Percentiles rank a stretch among this genome's conserved stretches.
Conservation (phyloP, 2,329 filamentous ascomycete species). For the Fonsecaea multimorphosa region DNA sequence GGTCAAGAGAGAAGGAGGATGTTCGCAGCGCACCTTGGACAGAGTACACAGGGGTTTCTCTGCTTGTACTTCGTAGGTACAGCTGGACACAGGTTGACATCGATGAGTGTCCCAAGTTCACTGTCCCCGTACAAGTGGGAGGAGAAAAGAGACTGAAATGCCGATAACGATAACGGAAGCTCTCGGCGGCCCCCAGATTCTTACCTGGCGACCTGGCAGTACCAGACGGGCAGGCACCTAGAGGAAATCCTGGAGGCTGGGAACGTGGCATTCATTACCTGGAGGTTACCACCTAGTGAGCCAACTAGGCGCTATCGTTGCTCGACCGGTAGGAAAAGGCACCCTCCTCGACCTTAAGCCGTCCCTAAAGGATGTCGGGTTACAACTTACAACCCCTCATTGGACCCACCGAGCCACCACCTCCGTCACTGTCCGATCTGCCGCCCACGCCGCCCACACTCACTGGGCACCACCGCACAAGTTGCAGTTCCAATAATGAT, state of each 20-base stretch:
- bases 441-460: neutral
- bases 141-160: neutral
- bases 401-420: neutral
- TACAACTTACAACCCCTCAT: neutral
- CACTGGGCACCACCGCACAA: neutral
- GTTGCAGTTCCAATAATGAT: neutral
- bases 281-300: no score
- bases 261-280: neutral
- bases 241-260: constrained; percentile 19
- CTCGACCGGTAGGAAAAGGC: no score
- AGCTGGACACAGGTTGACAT: no score
- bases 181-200: neutral
- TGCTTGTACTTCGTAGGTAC: no score
- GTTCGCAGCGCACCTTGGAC: no score
- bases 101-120: no score
- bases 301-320: no score
- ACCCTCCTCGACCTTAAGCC: no score
- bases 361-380: neutral
- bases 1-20: neutral
- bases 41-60: no score
- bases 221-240: no score
- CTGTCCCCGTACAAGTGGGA: no score
- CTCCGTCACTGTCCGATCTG: constrained; percentile 4
- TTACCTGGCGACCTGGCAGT: no score
- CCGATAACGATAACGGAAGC: neutral